phyloP scores from a whole-genome alignment of 2,329 filamentous ascomycete genomes.

The Trichoderma oligosporum region DNA sequence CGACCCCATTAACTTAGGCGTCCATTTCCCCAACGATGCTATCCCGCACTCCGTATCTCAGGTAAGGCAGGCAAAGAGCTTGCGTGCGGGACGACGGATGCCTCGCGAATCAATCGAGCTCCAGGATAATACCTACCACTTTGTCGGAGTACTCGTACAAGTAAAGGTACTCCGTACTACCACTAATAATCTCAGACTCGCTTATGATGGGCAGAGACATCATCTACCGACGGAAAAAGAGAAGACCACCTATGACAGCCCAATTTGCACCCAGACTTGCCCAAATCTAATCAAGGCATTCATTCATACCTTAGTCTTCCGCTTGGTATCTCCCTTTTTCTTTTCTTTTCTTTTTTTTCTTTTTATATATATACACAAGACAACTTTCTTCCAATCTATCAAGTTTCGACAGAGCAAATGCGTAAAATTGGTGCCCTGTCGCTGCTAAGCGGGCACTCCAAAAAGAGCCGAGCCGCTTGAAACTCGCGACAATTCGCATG shows the following conservation, averaged over 20 bases:
- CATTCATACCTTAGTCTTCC: too few species aligned
- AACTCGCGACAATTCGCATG: background rate
- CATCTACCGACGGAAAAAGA: too few species aligned
- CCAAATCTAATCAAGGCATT: too few species aligned
- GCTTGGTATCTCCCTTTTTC: background rate
- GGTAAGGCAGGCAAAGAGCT: constrained; percentile 10
- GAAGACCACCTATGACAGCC: too few species aligned
- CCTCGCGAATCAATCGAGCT: constrained; percentile 13
- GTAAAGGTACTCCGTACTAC: too few species aligned
- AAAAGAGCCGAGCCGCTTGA: background rate
- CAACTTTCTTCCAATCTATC: background rate
- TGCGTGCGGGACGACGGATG: constrained; percentile 5
- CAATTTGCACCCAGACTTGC: too few species aligned
- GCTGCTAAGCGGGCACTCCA: background rate
- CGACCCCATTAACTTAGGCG: background rate
- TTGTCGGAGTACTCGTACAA: too few species aligned
- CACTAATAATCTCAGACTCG: background rate
- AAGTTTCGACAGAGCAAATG: background rate
- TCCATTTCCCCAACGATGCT: background rate
- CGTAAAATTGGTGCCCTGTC: background rate
- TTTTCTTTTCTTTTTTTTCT: background rate
- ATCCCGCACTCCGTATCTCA: background rate
- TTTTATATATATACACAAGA: background rate
- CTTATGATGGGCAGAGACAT: background rate
- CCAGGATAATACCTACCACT: background rate